Conservation (phyloP, 768 basidiomycete genomes). For the Cystofilobasidium ferigula region DNA sequence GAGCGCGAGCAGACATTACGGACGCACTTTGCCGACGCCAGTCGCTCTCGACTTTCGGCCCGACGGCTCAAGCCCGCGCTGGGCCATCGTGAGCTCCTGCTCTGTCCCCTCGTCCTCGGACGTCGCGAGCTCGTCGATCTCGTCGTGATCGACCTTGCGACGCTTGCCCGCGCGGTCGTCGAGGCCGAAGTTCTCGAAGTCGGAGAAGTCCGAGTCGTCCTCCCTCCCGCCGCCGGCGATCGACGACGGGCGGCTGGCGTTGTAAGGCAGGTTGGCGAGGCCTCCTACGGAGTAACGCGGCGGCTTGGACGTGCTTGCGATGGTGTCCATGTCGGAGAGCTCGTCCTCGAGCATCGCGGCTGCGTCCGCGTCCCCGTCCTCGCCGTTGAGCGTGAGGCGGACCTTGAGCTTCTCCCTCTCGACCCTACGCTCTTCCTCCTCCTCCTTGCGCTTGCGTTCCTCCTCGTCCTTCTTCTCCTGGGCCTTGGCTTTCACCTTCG, state of each 20-base stretch:
- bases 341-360: background rate
- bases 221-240: background rate
- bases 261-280: background rate
- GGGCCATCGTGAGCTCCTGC: background rate
- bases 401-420: background rate
- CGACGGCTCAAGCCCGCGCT: background rate
- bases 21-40: slow-evolving; percentile 6
- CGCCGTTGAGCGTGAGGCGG: background rate
- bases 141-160: background rate
- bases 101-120: background rate
- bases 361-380: background rate
- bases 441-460: background rate
- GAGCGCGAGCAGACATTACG: background rate
- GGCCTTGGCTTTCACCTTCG: slow-evolving; percentile 4
- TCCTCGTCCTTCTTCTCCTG: slow-evolving; percentile 2
- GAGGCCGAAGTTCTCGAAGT: slow-evolving; percentile 14
- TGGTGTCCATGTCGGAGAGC: background rate
- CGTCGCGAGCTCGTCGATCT: slow-evolving; percentile 4
- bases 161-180: background rate
- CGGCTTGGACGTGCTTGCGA: background rate
- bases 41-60: background rate
- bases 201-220: slow-evolving; percentile 9
- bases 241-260: background rate
- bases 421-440: background rate
- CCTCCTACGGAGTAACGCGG: background rate